Evolutionary conservation across 2,329 filamentous ascomycete species (phyloP).

Genomic region (Phyllosticta citriasiana): DNA sequence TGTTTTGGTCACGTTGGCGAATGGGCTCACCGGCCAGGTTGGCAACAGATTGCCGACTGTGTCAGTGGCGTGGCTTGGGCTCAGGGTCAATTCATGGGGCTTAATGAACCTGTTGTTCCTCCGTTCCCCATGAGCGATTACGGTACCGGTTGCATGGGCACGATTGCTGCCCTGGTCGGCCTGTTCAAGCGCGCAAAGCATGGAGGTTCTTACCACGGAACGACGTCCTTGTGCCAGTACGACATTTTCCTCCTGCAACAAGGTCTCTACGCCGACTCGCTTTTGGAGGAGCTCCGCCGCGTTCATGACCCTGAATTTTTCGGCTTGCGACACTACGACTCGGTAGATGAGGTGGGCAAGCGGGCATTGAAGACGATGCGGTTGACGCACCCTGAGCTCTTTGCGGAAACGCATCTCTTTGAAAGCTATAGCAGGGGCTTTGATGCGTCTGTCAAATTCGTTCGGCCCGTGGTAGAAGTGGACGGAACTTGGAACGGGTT

Average conservation of each 20-base stretch:
- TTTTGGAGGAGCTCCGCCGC: conserved; percentile 44
- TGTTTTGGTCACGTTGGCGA: conserved; percentile 58
- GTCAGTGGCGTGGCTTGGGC: conserved; percentile 51
- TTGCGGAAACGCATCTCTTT: conserved; percentile 37
- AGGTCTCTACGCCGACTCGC: conserved; percentile 44
- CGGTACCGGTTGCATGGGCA: conserved; percentile 62
- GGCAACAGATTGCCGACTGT: conserved; percentile 64
- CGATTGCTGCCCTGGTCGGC: conserved; percentile 55
- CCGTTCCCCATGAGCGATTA: conserved; percentile 53
- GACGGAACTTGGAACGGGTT: conserved; percentile 41
- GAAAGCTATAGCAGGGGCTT: conserved; percentile 39
- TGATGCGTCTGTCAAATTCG: conserved; percentile 37
- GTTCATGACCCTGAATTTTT: conserved; percentile 46
- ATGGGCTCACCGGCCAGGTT: conserved; percentile 55
- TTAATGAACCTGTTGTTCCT: conserved; percentile 55
- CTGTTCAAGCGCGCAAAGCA: conserved; percentile 51
- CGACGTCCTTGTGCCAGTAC: conserved; percentile 56
- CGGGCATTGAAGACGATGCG: conserved; percentile 48
- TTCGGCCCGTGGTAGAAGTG: conserved; percentile 36
- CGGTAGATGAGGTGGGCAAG: conserved; percentile 55
- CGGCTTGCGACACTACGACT: conserved; percentile 48
- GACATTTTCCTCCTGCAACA: conserved; percentile 55
- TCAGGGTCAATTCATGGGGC: conserved; percentile 53
- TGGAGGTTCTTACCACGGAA: conserved; percentile 58
- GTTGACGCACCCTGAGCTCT: conserved; percentile 44